Evolutionary conservation across 805 yeast species (phyloP), one percentile per base, ranked within the genome.

Genomic region (Sugiyamaella floridensis): DNA sequence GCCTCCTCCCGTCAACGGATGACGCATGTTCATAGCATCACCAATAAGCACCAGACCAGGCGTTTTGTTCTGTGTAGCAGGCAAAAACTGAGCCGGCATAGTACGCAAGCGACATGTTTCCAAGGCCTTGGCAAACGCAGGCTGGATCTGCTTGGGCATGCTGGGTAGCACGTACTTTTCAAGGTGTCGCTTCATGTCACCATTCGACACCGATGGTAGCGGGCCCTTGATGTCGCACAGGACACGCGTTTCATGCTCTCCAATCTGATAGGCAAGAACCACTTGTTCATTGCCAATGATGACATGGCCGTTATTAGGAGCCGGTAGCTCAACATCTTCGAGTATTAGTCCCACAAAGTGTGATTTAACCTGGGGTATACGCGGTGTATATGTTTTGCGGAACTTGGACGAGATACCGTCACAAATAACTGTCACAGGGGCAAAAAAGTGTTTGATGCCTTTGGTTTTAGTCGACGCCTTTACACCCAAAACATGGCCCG

Each of bases 1-100:
- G 56, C 99, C 99, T 58, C 99, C 99, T 50, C 99, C 99, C 1
- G 98, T 93, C 56, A 93, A 78, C 26, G 99, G 99, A 67, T 93
- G 99, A 67, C 99, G 79, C 97, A 93, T 93, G 68, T 93, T 93
- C 60, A 90, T 76, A 1, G 99, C 87, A 67, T 93, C 99, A 47
- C 99, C 99, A 37, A 93, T 66, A 59, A 92, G 76, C 40, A 93
- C 74, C 46, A 89, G 72, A 11, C 99, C 99, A 10, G 82, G 83
- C 43, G 80, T 75, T 29, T 74, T 74, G 65, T 89, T 90, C 28
- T 60, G 54, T 52, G 79, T 75, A 1, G 97, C 97, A 20, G 95
- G 79, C 48, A 93, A 74, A 69, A 79, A 93, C 60, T 93, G 95
- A 70, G 89, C 90, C 48, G 99, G 98, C 97, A 92, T 92, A 45